Evolutionary conservation across 2,329 filamentous ascomycete genomes (phyloP).

Genomic region (Ustulina deusta): DNA sequence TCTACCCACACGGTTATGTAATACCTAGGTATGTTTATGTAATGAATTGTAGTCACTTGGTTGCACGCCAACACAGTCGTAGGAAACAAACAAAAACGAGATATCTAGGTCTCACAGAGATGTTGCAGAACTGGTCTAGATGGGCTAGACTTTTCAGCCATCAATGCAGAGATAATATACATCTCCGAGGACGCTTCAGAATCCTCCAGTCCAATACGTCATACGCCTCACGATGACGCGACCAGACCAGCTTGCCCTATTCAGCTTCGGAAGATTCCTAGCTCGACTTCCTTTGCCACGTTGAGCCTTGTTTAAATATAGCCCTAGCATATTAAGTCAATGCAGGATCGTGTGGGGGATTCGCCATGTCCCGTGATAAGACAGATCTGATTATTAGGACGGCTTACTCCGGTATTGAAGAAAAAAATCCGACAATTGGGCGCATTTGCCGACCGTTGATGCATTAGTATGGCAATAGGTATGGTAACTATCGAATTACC

Average conservation of each 20-base stretch:
- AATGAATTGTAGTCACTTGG: background rate
- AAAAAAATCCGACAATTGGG: too few relatives aligned
- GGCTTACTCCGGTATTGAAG: background rate
- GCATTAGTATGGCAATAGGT: background rate
- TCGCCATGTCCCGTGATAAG: background rate
- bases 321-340: conserved; percentile 1
- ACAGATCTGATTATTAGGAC: background rate
- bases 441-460: conserved; percentile 2
- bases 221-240: conserved; percentile 2
- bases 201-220: background rate
- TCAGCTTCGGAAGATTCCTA: background rate
- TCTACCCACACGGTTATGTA: too few relatives aligned
- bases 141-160: background rate
- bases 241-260: background rate
- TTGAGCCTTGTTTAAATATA: background rate
- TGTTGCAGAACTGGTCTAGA: background rate
- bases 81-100: background rate
- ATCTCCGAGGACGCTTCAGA: background rate
- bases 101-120: background rate
- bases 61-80: background rate
- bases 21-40: too few relatives aligned
- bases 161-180: background rate
- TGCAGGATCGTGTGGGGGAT: background rate
- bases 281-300: background rate
- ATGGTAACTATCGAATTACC: background rate